Evolutionary conservation across 352 stramenopile species (phyloP).

Genomic region (Pelagophyceae sp.): DNA sequence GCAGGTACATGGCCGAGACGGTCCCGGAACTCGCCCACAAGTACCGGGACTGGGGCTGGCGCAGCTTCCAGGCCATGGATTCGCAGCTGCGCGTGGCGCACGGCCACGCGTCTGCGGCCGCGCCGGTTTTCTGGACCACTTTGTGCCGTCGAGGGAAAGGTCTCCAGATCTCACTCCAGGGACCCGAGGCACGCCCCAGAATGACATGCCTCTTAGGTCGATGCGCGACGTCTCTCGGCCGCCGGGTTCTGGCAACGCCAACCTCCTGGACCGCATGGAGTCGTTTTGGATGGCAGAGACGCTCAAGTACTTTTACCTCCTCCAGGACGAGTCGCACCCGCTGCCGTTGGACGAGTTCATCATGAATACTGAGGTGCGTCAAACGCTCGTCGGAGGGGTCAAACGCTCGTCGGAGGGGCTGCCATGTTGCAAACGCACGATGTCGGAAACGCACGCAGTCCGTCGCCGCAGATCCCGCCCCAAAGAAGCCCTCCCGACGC

Average conservation of each 20-base stretch:
- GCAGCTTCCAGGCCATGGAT: slow-evolving; percentile 76
- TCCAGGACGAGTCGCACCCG: slow-evolving; percentile 65
- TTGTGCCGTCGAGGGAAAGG: slow-evolving; percentile 45
- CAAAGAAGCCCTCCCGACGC: not conserved
- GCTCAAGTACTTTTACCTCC: slow-evolving; percentile 95
- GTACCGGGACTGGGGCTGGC: slow-evolving; percentile 87
- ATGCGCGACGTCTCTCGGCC: slow-evolving; percentile 8
- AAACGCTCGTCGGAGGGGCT: not conserved
- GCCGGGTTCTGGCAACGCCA: slow-evolving; percentile 19
- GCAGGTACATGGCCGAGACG: not conserved
- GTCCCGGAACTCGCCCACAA: slow-evolving; percentile 34
- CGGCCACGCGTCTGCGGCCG: slow-evolving; percentile 37
- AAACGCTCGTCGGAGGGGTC: not conserved
- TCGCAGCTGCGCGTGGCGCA: slow-evolving; percentile 44
- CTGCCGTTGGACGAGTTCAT: slow-evolving; percentile 83
- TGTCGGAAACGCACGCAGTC: no score
- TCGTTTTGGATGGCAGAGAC: slow-evolving; percentile 97
- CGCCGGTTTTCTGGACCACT: no score
- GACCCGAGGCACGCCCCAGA: no score
- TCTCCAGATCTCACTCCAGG: no score
- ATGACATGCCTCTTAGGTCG: no score
- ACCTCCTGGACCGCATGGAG: slow-evolving; percentile 90
- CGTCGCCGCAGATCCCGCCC: not conserved
- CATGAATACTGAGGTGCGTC: slow-evolving; percentile 92
- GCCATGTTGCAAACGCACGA: not conserved